Conservation (phyloP, 768 basidiomycete genomes). For the Lactarius pseudohatsudake region DNA sequence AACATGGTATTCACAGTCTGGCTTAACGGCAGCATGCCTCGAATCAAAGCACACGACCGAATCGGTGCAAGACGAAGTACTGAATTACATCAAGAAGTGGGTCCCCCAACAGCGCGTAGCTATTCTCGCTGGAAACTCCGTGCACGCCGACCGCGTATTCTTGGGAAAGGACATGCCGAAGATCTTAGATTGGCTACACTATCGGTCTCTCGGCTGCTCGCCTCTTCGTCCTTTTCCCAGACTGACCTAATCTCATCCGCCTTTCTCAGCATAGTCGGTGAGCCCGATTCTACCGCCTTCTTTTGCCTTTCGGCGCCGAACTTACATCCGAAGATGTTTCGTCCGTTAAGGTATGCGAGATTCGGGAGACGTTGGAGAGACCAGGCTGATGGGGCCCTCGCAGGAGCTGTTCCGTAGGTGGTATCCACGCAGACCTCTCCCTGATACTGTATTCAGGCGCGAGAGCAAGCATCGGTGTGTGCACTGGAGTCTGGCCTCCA, state of each 20-base stretch:
- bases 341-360: slow-evolving; percentile 62
- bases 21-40: slow-evolving; percentile 78
- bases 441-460: slow-evolving; percentile 30
- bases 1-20: slow-evolving; percentile 53
- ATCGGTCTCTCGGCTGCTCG: slow-evolving; percentile 49
- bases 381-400: not conserved
- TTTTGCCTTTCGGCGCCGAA: not conserved
- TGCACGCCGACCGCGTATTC: slow-evolving; percentile 78
- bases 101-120: slow-evolving; percentile 62
- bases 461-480: slow-evolving; percentile 60
- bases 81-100: slow-evolving; percentile 84
- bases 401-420: slow-evolving; percentile 76
- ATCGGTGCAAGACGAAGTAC: slow-evolving; percentile 57
- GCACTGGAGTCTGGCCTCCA: not conserved
- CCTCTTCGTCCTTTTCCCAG: not conserved
- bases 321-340: slow-evolving; percentile 61
- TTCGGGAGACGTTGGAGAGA: not conserved
- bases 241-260: slow-evolving; percentile 18
- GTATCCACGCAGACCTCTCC: slow-evolving; percentile 47
- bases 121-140: slow-evolving; percentile 84
- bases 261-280: slow-evolving; percentile 63
- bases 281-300: slow-evolving; percentile 31
- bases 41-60: slow-evolving; percentile 63
- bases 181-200: slow-evolving; percentile 76
- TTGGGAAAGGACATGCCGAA: slow-evolving; percentile 78